Percentiles rank a stretch among this genome's conserved stretches.
Conservation (phyloP, 331 rosid species). For the Arachis monticola region DNA sequence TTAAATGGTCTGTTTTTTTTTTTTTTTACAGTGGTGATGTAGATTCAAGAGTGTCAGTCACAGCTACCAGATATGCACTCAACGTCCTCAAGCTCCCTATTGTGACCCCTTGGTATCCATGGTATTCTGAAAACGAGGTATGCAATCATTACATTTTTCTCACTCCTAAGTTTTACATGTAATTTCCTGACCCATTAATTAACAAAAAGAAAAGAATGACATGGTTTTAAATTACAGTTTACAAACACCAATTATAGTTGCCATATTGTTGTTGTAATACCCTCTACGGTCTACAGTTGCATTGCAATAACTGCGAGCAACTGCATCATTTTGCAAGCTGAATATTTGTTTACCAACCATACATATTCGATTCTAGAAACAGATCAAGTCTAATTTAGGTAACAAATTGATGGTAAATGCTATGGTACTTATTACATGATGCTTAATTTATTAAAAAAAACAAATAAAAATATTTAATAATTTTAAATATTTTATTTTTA, state of each 20-base stretch:
- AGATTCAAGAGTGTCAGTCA: constrained; percentile 43
- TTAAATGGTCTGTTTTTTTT: background rate
- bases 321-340: background rate
- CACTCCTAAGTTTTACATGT: background rate
- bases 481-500: too few species aligned
- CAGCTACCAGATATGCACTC: constrained; percentile 46
- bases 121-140: constrained; percentile 53
- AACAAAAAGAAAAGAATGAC: background rate
- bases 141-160: background rate
- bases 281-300: too few species aligned
- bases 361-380: background rate
- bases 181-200: background rate
- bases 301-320: too few species aligned
- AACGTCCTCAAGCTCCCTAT: constrained; percentile 38
- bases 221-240: too few species aligned
- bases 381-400: background rate
- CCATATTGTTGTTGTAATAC: too few species aligned
- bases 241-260: too few species aligned
- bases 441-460: too few species aligned
- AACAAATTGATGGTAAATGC: background rate
- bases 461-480: too few species aligned
- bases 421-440: too few species aligned
- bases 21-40: constrained; percentile 43
- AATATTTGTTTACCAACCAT: background rate
- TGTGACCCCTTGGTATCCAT: constrained; percentile 41